Evolutionary conservation across 345 rosid genomes (phyloP), one percentile per base, ranked within the genome.

Genomic region (Eucalyptus tenuipes): DNA sequence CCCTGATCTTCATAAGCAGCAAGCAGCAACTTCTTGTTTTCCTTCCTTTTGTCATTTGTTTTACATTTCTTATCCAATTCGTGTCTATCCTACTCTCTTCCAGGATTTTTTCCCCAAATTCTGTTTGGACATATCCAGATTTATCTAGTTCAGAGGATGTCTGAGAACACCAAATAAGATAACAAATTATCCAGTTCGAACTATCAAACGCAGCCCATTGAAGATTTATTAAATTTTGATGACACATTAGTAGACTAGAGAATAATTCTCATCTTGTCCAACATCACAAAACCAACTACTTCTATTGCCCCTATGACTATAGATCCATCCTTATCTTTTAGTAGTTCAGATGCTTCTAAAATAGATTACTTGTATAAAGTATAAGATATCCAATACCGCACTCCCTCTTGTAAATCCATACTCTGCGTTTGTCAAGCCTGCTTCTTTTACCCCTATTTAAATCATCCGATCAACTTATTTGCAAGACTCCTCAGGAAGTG

Each of bases 181-280:
- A 0, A 10, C 25, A 53, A 53, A 53, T 55, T 9, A 55, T 55
- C n/a, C 7, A 2, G 3, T 59, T 25, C 2, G 0, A 2, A 27
- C 31, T 59, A 59, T 25, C 44, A 59, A 59, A 25, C 1, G 1
- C 29, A 59, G 31, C 14, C 13, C 13, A 59, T 25, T 59, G 12
- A 59, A 59, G 29, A 55, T 55, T 55, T 8, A 55, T 59, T 12
- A 59, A 25, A 59, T 59, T 29, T 59, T 25, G 15, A 59, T 0
- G 66, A 11, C 25, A 10, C 4, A 6, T 11, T 3, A 59, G 7
- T 8, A 27, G 66, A 59, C n/a, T 11, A 59, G 66, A 59, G 15
- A 25, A 25, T 27, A 27, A 25, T 59, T 11, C n/a, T 59, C n/a
- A 25, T 59, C 27, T 20, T 55, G 61, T 6, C 53, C 53, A 50